Evolutionary conservation across 2,329 filamentous ascomycete genomes (phyloP).

Genomic region (Nemania sp.): DNA sequence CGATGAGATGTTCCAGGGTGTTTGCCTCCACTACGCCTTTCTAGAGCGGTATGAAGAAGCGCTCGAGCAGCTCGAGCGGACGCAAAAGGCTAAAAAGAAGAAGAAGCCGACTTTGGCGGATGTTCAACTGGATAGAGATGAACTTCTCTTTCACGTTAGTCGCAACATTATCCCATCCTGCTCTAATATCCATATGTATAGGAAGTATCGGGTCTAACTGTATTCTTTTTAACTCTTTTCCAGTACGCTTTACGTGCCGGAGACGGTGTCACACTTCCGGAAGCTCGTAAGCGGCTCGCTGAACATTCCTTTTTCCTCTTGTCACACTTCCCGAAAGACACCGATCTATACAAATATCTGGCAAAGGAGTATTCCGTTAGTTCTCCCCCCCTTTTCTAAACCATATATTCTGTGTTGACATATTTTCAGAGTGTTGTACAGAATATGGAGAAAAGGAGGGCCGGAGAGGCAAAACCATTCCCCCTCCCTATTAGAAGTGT

Average conservation of each 20-base stretch:
- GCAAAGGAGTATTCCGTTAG: constrained; percentile 47
- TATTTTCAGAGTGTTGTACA: constrained; percentile 22
- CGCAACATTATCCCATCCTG: not conserved
- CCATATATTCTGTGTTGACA: constrained; percentile 13
- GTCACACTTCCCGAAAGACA: constrained; percentile 55
- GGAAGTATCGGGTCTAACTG: not conserved
- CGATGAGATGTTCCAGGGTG: constrained; percentile 64
- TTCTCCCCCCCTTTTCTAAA: not conserved
- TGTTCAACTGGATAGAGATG: constrained; percentile 38
- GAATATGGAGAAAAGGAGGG: too few species aligned
- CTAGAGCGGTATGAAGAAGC: constrained; percentile 58
- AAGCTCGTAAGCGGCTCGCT: constrained; percentile 52
- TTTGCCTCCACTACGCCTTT: constrained; percentile 66
- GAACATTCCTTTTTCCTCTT: constrained; percentile 58
- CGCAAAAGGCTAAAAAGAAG: constrained; percentile 40
- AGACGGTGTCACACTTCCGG: constrained; percentile 56
- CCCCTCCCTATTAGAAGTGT: too few species aligned
- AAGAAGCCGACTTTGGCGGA: constrained; percentile 37
- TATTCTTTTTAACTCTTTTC: not conserved
- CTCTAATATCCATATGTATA: not conserved
- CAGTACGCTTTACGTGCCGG: constrained; percentile 58
- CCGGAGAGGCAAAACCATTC: too few species aligned
- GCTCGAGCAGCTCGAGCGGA: constrained; percentile 41
- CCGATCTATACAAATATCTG: constrained; percentile 56
- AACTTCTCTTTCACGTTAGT: constrained; percentile 45